phyloP scores from a whole-genome alignment of 2,329 filamentous ascomycete genomes.

The Tolypocladium nubicola region DNA sequence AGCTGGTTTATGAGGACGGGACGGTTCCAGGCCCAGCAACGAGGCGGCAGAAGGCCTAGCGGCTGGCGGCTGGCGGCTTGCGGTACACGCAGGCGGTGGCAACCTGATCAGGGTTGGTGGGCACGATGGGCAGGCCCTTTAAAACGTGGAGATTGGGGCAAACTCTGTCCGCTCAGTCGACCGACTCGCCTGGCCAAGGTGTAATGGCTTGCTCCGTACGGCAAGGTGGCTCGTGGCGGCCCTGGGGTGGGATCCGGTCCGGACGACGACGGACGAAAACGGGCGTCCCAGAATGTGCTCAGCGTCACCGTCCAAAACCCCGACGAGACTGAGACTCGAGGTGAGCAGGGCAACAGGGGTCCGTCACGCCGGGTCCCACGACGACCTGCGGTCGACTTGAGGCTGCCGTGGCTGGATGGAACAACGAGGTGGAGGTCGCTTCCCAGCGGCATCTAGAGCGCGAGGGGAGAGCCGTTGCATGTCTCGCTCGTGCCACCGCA shows the following conservation, averaged over 20 bases:
- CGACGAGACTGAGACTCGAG: neutral
- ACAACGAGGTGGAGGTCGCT: neutral
- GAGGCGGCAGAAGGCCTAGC: neutral
- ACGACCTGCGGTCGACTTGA: neutral
- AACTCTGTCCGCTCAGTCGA: conserved; percentile 6
- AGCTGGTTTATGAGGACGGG: neutral
- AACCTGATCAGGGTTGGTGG: neutral
- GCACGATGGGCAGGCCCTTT: conserved; percentile 2
- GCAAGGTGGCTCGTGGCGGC: neutral
- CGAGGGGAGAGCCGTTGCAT: neutral
- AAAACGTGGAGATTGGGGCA: conserved; percentile 7
- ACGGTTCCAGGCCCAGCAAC: neutral
- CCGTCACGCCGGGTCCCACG: neutral
- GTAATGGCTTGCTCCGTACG: neutral
- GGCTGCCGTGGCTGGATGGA: neutral
- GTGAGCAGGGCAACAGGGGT: neutral
- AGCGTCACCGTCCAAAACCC: neutral
- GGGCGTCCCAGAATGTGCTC: neutral
- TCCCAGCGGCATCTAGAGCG: neutral
- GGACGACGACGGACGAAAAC: neutral
- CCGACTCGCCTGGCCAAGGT: neutral
- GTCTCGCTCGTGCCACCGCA: neutral
- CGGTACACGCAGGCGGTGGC: neutral
- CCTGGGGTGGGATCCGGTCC: neutral
- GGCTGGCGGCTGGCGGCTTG: neutral